phyloP scores from a whole-genome alignment of 345 rosid genomes.

The Euphorbia lathyris region DNA sequence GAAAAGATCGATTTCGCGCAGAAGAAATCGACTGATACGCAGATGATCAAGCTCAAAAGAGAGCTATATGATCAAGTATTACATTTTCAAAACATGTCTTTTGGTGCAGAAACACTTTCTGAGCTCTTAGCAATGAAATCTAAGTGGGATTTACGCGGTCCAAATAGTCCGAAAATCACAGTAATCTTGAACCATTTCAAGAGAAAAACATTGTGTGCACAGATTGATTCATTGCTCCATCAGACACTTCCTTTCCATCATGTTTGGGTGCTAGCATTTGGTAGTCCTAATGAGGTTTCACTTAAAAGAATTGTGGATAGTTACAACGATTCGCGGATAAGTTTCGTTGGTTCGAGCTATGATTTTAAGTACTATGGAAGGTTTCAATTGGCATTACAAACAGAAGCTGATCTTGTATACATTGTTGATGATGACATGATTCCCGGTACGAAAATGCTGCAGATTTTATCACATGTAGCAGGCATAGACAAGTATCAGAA shows the following conservation, averaged over 20 bases:
- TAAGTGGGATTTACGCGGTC: constrained; percentile 66
- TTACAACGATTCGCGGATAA: constrained; percentile 86
- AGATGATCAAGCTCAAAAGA: constrained; percentile 75
- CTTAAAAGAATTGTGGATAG: constrained; percentile 68
- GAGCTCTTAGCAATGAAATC: constrained; percentile 83
- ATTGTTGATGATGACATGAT: constrained; percentile 93
- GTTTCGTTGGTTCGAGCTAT: constrained; percentile 84
- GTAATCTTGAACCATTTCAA: constrained; percentile 95
- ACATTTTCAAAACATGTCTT: constrained; percentile 51
- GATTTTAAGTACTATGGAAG: constrained; percentile 98
- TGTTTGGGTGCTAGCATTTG: constrained; percentile 92
- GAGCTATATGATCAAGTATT: constrained; percentile 65
- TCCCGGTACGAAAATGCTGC: constrained; percentile 89
- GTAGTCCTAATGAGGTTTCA: constrained; percentile 71
- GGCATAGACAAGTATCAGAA: constrained; percentile 91
- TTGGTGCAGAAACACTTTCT: constrained; percentile 63
- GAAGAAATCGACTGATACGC: constrained; percentile 73
- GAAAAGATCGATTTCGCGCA: constrained; percentile 88
- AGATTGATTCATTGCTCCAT: constrained; percentile 77
- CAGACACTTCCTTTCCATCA: constrained; percentile 92
- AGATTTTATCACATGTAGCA: constrained; percentile 91
- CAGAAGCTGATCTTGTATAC: constrained; percentile 85
- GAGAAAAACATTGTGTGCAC: constrained; percentile 90
- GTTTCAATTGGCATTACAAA: constrained; percentile 92
- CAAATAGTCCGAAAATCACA: constrained; percentile 64